A percentile compares a stretch with the other conserved stretches of the same genome.
phyloP scores from a whole-genome alignment of 2,329 filamentous ascomycete genomes.

The Trichothecium roseum region DNA sequence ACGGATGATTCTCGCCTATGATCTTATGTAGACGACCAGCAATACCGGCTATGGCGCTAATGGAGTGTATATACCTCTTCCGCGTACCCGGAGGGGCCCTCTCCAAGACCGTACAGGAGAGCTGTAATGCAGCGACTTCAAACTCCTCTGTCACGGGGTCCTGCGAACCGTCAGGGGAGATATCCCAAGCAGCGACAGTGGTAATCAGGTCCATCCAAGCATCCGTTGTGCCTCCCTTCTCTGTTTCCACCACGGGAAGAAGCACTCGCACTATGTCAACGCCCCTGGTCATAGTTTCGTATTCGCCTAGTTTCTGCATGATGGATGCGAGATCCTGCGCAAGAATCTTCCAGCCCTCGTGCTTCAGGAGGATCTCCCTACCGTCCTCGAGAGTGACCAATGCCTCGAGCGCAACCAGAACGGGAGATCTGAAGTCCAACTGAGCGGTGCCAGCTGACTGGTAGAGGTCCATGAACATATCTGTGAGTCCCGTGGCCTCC shows the following conservation, averaged over 20 bases:
- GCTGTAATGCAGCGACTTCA: slow-evolving; percentile 42
- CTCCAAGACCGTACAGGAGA: slow-evolving; percentile 41
- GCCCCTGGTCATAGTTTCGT: slow-evolving; percentile 31
- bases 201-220: slow-evolving; percentile 48
- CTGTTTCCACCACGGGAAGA: slow-evolving; percentile 38
- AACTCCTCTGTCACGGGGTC: slow-evolving; percentile 31
- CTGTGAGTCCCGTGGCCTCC: slow-evolving; percentile 47
- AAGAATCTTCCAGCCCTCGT: slow-evolving; percentile 45
- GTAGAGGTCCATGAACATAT: slow-evolving; percentile 56
- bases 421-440: slow-evolving; percentile 45
- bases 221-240: slow-evolving; percentile 32
- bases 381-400: slow-evolving; percentile 39
- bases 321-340: slow-evolving; percentile 37
- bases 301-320: slow-evolving; percentile 22
- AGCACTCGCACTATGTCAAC: slow-evolving; percentile 47
- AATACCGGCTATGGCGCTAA: slow-evolving; percentile 37
- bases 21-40: slow-evolving; percentile 11
- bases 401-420: slow-evolving; percentile 50
- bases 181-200: slow-evolving; percentile 35
- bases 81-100: slow-evolving; percentile 34
- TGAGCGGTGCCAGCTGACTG: slow-evolving; percentile 19
- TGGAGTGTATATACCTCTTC: slow-evolving; percentile 41
- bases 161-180: slow-evolving; percentile 18
- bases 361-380: slow-evolving; percentile 32
- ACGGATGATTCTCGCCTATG: slow-evolving; percentile 16